Evolutionary conservation across 257 asterid species (phyloP).

Genomic region (Thymus mandschuricus): DNA sequence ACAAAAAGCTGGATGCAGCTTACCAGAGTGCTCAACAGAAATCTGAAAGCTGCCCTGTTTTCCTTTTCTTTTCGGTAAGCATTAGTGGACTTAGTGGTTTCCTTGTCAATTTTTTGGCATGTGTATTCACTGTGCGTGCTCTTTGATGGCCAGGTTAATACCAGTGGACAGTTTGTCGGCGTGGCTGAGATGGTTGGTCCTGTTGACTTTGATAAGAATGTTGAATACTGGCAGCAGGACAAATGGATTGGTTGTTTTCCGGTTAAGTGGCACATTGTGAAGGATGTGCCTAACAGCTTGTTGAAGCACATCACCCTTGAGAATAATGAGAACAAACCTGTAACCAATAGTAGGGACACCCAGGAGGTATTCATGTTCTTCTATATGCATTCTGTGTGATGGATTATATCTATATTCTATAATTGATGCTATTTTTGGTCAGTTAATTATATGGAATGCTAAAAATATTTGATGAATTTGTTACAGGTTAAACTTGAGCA

Average conservation of each 20-base stretch:
- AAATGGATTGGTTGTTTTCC: slow-evolving; percentile 87
- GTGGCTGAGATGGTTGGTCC: slow-evolving; percentile 77
- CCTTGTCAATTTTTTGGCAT: background rate
- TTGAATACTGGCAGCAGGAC: slow-evolving; percentile 87
- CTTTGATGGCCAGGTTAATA: slow-evolving; percentile 51
- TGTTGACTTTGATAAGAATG: slow-evolving; percentile 72
- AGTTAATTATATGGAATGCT: background rate
- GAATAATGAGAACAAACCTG: slow-evolving; percentile 76
- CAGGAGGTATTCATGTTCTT: slow-evolving; percentile 56
- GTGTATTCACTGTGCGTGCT: too few species aligned
- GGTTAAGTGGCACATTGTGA: slow-evolving; percentile 82
- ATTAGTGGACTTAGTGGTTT: background rate
- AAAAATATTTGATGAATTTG: background rate
- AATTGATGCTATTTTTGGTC: background rate
- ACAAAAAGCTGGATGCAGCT: slow-evolving; percentile 70
- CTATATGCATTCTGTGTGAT: background rate
- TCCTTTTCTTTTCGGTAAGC: slow-evolving; percentile 73
- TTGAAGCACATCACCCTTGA: slow-evolving; percentile 75
- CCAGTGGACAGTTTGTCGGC: slow-evolving; percentile 81
- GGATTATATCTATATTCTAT: background rate
- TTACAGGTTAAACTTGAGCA: slow-evolving; percentile 61
- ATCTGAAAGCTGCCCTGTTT: slow-evolving; percentile 55
- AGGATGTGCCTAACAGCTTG: slow-evolving; percentile 76
- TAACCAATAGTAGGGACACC: slow-evolving; percentile 80
- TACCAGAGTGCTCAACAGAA: slow-evolving; percentile 56